Evolutionary conservation across 768 basidiomycete species (phyloP), one percentile per base, ranked within the genome.

Genomic region (Gautieria morchelliformis): DNA sequence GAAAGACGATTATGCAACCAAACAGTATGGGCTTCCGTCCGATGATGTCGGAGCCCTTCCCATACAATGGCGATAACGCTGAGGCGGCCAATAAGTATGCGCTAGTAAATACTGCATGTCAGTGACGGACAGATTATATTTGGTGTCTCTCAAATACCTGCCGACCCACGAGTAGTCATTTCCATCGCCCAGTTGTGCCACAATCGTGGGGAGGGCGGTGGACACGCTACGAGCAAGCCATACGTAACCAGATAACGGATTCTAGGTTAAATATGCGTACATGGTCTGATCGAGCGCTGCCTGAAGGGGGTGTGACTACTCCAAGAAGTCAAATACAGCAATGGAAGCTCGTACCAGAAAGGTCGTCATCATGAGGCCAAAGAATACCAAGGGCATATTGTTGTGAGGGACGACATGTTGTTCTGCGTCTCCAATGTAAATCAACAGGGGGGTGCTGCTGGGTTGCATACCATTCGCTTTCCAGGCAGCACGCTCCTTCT

Each of bases 121-220:
- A n/a, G 30, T 30, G 30, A 53, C 58, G 7, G 35, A 37, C 35
- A 14, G 8, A 37, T 14, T 37, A 37, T 2, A 5, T 37, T 37
- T 9, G 4, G 9, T 37, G 35, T 37, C 35, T 37, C 10, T 9
- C 35, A 27, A 27, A 15, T 52, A 82, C 85, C 78, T 83, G 56
- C 84, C 84, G 40, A 88, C 83, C 87, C 87, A 89, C 52, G 83
- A 81, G 60, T 89, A 88, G 39, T 73, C 72, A 14, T 67, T 75
- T 5, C 82, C 83, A 27, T 82, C 85, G 45, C 83, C 80, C 0
- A 89, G 75, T 22, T 84, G 66, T n/a, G 63, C 67, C 11, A 86
- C 82, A 51, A 89, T 88, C 0, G 84, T 87, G 1, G 87, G 86
- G 32, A 89, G 69, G n/a, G 87, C 86, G 7, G 86, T 88, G 10